phyloP scores from a whole-genome alignment of 345 rosid genomes.

The Lepidium aucheri region DNA sequence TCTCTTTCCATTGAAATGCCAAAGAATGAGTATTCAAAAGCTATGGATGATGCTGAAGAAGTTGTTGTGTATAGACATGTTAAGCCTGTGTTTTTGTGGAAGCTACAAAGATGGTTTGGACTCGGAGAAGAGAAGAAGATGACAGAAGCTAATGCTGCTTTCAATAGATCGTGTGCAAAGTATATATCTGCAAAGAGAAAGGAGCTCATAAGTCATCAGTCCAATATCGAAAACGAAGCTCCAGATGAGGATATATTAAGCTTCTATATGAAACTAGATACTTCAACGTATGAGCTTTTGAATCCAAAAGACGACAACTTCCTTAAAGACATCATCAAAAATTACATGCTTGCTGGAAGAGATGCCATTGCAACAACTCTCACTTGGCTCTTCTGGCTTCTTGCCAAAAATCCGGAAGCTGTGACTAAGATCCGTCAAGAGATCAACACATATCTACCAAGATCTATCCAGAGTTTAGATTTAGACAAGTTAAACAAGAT shows the following conservation, averaged over 20 bases:
- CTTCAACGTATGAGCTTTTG: constrained; percentile 6
- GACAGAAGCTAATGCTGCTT: constrained; percentile 13
- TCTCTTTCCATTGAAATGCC: constrained; percentile 30
- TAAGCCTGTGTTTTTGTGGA: constrained; percentile 25
- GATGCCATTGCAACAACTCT: constrained; percentile 32
- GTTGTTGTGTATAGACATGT: constrained; percentile 13
- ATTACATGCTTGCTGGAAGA: constrained; percentile 43
- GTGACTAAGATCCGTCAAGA: constrained; percentile 29
- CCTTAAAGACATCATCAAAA: constrained; percentile 39
- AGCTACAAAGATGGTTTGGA: constrained; percentile 25
- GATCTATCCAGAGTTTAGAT: constrained; percentile 1
- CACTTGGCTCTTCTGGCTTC: constrained; percentile 46
- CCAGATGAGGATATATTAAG: constrained; percentile 7
- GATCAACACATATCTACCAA: background rate
- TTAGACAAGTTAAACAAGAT: constrained; percentile 19
- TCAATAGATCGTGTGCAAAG: constrained; percentile 5
- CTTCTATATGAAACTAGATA: constrained; percentile 18
- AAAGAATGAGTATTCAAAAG: constrained; percentile 13
- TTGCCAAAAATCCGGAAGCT: constrained; percentile 33
- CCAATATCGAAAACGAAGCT: background rate
- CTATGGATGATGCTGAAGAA: constrained; percentile 33
- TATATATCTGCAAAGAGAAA: constrained; percentile 25
- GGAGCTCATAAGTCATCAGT: background rate
- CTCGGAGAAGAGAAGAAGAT: constrained; percentile 36
- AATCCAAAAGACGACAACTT: constrained; percentile 28